Conservation (phyloP, 2,329 filamentous ascomycete species). For the Ceratocystis eucalypticola region DNA sequence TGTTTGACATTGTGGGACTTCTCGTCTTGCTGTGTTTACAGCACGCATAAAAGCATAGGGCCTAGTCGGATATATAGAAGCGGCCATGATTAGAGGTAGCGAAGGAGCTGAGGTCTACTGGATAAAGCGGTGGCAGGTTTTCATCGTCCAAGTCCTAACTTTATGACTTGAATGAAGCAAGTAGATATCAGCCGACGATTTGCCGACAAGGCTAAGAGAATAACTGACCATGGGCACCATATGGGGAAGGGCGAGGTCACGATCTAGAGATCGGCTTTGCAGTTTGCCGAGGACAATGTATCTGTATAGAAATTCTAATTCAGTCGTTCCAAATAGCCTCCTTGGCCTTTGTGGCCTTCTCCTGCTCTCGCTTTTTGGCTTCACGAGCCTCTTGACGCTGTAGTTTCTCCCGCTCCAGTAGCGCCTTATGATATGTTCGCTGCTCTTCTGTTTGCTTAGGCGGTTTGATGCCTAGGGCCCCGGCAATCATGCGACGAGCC, state of each 20-base stretch:
- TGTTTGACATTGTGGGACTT: not conserved
- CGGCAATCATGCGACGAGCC: constrained; percentile 78
- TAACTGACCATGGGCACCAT: not conserved
- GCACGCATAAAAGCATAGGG: not conserved
- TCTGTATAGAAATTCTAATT: constrained; percentile 26
- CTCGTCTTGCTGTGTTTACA: not conserved
- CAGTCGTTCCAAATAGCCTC: constrained; percentile 74
- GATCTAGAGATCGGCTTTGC: not conserved
- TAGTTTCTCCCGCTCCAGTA: constrained; percentile 74
- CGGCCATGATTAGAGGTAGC: not conserved
- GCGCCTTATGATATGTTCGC: constrained; percentile 66
- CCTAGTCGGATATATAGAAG: not conserved
- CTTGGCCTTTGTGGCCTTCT: constrained; percentile 62
- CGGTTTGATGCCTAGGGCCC: constrained; percentile 66
- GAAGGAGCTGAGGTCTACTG: not conserved
- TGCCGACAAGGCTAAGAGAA: not conserved
- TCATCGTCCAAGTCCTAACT: not conserved
- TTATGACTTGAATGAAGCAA: not conserved
- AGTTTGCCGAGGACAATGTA: too few species aligned
- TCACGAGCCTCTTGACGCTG: constrained; percentile 58
- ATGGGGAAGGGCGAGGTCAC: not conserved
- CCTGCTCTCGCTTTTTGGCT: constrained; percentile 44
- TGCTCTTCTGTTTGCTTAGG: constrained; percentile 80
- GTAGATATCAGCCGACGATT: not conserved
- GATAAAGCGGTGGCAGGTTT: not conserved